A percentile compares a stretch with the other conserved stretches of the same genome.
Evolutionary conservation across 2,329 filamentous ascomycete species (phyloP).

Genomic region (Rhexocercosporidium sp.): DNA sequence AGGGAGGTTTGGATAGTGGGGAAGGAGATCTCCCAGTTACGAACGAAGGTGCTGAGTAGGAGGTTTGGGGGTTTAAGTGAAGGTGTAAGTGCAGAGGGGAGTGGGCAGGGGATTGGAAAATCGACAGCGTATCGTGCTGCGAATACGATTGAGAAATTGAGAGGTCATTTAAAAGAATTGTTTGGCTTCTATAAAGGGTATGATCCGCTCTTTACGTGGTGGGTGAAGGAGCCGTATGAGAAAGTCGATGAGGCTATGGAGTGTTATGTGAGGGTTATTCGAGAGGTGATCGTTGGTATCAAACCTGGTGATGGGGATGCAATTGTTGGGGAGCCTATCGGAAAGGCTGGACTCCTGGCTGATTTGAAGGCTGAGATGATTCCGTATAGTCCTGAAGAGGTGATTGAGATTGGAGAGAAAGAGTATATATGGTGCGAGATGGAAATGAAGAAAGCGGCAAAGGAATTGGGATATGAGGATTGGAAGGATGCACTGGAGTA

Average conservation of each 20-base stretch:
- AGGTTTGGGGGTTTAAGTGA: background rate
- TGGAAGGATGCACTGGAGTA: slow-evolving; percentile 60
- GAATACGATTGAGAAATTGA: slow-evolving; percentile 49
- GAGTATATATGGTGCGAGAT: slow-evolving; percentile 61
- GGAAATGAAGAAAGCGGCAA: slow-evolving; percentile 58
- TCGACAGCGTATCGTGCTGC: slow-evolving; percentile 54
- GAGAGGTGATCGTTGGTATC: slow-evolving; percentile 52
- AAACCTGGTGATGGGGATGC: slow-evolving; percentile 50
- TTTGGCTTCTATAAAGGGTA: slow-evolving; percentile 59
- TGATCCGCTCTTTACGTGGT: slow-evolving; percentile 62
- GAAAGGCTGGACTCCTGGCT: slow-evolving; percentile 53
- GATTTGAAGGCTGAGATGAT: slow-evolving; percentile 63
- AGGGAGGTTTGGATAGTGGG: slow-evolving; percentile 45
- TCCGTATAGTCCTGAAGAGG: slow-evolving; percentile 61
- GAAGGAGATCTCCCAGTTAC: too few species aligned
- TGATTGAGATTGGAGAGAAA: slow-evolving; percentile 55
- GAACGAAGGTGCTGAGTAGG: slow-evolving; percentile 45
- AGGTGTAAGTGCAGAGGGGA: background rate
- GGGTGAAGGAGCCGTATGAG: slow-evolving; percentile 53
- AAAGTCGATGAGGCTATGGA: slow-evolving; percentile 46
- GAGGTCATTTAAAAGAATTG: slow-evolving; percentile 51
- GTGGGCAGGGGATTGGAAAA: slow-evolving; percentile 44
- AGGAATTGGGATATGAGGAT: slow-evolving; percentile 53
- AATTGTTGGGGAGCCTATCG: slow-evolving; percentile 63
- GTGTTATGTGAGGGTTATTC: slow-evolving; percentile 46